Percentiles rank a stretch among this genome's conserved stretches.
These are phyloP conservation scores for Wallacemonas sp. DNA, from an alignment of 208 protist genomes.

Conservation along the genomic window DNA sequence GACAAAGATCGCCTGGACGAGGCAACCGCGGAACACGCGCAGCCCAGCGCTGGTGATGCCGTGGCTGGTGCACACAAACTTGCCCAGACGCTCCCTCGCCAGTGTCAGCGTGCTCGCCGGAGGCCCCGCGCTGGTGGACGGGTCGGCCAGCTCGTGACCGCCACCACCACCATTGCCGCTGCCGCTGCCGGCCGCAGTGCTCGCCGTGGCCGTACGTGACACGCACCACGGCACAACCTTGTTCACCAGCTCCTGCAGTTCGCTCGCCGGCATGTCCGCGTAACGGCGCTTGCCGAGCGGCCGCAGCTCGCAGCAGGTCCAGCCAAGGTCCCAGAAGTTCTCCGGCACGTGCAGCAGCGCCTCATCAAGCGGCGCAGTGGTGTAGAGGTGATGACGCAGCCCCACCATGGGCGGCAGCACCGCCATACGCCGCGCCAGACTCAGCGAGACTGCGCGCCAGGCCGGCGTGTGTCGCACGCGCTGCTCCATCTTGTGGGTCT, in stretches of 20 bases:
- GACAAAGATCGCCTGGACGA: constrained; percentile 69
- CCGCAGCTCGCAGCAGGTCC: constrained; percentile 61
- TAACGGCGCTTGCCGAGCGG: constrained; percentile 34
- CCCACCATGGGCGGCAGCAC: constrained; percentile 63
- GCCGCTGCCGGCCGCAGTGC: background rate
- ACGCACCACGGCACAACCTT: constrained; percentile 63
- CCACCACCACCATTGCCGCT: too few species aligned
- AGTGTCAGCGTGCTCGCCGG: constrained; percentile 45
- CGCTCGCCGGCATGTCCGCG: constrained; percentile 35
- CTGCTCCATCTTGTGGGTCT: constrained; percentile 5
- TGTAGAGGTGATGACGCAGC: constrained; percentile 61
- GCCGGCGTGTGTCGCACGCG: constrained; percentile 47
- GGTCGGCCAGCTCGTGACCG: too few species aligned
- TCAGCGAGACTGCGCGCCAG: constrained; percentile 56
- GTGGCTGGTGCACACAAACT: constrained; percentile 58
- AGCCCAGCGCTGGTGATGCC: constrained; percentile 56
- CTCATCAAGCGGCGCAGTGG: constrained; percentile 50
- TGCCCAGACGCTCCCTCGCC: constrained; percentile 65
- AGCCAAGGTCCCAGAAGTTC: constrained; percentile 71
- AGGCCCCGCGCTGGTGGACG: too few species aligned
- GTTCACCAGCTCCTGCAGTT: constrained; percentile 75
- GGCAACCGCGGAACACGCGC: constrained; percentile 71
- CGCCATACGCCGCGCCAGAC: constrained; percentile 33
- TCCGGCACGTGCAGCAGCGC: constrained; percentile 55
- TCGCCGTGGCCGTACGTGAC: constrained; percentile 9